Evolutionary conservation across 116 monocot genomes (phyloP).

Genomic region (Posidonia oceanica): DNA sequence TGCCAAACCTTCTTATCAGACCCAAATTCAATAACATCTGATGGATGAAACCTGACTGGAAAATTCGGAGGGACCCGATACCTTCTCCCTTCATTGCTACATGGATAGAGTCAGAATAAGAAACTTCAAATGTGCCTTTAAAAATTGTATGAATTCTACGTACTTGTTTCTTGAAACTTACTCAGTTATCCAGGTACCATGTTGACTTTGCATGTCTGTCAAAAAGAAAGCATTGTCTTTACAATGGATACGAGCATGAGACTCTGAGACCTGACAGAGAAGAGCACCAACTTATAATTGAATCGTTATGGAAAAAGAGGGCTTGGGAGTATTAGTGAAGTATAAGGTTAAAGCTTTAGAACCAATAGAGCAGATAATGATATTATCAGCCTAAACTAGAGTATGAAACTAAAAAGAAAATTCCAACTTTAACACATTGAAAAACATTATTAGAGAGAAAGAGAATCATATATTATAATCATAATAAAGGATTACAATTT

Average conservation of each 20-base stretch:
- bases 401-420: too few relatives aligned
- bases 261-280: conserved; percentile 40
- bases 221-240: conserved; percentile 75
- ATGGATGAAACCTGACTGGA: conserved; percentile 69
- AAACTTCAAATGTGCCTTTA: not conserved
- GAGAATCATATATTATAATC: too few relatives aligned
- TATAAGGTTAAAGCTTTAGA: not conserved
- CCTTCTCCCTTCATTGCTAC: conserved; percentile 81
- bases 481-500: too few relatives aligned
- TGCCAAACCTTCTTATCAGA: conserved; percentile 66
- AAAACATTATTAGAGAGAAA: too few relatives aligned
- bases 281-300: not conserved
- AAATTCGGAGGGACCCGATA: conserved; percentile 48
- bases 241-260: conserved; percentile 71
- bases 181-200: conserved; percentile 91
- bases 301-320: not conserved
- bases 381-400: too few relatives aligned
- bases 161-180: conserved; percentile 24
- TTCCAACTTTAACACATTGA: too few relatives aligned
- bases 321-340: not conserved
- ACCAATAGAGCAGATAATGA: too few relatives aligned
- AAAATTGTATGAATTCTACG: not conserved
- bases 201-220: conserved; percentile 68
- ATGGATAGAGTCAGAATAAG: not conserved
- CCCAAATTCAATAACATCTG: conserved; percentile 71